Percentiles rank a stretch among this genome's conserved stretches.
These are phyloP conservation scores for Phytophthora syringae DNA, from an alignment of 352 stramenopile genomes.

Conservation along the genomic window DNA sequence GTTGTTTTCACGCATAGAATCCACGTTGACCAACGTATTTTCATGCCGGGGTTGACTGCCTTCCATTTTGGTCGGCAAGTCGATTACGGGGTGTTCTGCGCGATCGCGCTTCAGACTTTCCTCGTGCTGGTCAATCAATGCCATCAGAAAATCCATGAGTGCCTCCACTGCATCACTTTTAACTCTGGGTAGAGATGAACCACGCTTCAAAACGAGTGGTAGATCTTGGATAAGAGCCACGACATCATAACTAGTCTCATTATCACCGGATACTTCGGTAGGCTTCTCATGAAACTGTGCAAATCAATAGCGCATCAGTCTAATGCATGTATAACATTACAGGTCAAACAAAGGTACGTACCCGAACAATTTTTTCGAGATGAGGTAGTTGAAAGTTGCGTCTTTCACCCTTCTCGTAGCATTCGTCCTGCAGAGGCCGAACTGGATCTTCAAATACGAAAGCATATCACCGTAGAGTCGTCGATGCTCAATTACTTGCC, in stretches of 20 bases:
- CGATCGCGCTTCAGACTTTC: constrained; percentile 34
- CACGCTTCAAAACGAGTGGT: constrained; percentile 38
- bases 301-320: constrained; percentile 19
- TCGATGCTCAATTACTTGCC: constrained; percentile 45
- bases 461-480: constrained; percentile 56
- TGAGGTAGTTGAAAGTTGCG: constrained; percentile 52
- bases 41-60: constrained; percentile 3
- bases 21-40: not conserved
- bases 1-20: constrained; percentile 1
- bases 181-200: constrained; percentile 31
- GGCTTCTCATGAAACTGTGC: constrained; percentile 32
- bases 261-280: constrained; percentile 19
- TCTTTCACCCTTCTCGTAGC: constrained; percentile 56
- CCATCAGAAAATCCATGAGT: constrained; percentile 52
- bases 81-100: constrained; percentile 18
- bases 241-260: constrained; percentile 40
- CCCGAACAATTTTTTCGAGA: constrained; percentile 51
- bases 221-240: constrained; percentile 48
- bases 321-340: not conserved
- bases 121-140: constrained; percentile 43
- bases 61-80: constrained; percentile 5
- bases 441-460: constrained; percentile 47
- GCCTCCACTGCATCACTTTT: constrained; percentile 49
- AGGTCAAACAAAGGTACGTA: constrained; percentile 24
- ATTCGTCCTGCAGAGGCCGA: constrained; percentile 43